phyloP scores from a whole-genome alignment of 495 filamentous ascomycete genomes.

The Aeminium ludgeri region DNA sequence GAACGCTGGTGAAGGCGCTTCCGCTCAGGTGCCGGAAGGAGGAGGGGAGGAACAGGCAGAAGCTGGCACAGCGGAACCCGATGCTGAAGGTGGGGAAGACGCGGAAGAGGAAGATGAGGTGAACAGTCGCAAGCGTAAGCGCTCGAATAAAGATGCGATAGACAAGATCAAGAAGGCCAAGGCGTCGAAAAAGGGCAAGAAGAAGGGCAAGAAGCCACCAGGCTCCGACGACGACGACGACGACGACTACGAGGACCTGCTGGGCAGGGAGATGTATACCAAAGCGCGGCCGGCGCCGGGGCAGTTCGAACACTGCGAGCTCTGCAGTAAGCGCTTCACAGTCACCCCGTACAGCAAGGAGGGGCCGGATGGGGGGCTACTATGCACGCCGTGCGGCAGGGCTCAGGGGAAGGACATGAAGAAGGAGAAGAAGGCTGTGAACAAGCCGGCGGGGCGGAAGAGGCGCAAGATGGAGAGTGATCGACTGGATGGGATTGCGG shows the following conservation, averaged over 20 bases:
- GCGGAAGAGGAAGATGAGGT: slow-evolving; percentile 32
- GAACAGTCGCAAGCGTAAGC: slow-evolving; percentile 45
- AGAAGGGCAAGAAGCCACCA: slow-evolving; percentile 21
- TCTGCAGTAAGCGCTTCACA: slow-evolving; percentile 77
- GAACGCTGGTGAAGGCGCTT: slow-evolving; percentile 15
- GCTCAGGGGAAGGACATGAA: slow-evolving; percentile 41
- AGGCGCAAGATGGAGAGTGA: slow-evolving; percentile 57
- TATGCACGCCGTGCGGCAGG: slow-evolving; percentile 77
- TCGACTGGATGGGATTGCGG: slow-evolving; percentile 54
- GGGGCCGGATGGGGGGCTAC: slow-evolving; percentile 64
- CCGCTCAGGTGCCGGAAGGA: not conserved
- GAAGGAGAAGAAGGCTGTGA: slow-evolving; percentile 42
- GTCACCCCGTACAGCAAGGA: slow-evolving; percentile 79
- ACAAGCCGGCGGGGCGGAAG: slow-evolving; percentile 37
- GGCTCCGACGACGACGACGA: slow-evolving; percentile 27
- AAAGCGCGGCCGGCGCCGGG: slow-evolving; percentile 55
- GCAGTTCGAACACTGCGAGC: slow-evolving; percentile 75
- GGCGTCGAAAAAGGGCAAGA: slow-evolving; percentile 31
- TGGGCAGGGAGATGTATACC: slow-evolving; percentile 38
- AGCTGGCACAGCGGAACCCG: slow-evolving; percentile 4
- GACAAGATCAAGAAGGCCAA: slow-evolving; percentile 66
- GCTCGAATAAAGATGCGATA: slow-evolving; percentile 42
- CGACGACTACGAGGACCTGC: slow-evolving; percentile 30
- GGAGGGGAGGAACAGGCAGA: slow-evolving; percentile 1
- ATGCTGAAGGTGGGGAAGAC: slow-evolving; percentile 14